Evolutionary conservation across 2,329 filamentous ascomycete genomes (phyloP), one percentile per base, ranked within the genome.

Genomic region (Coleophoma crateriformis): DNA sequence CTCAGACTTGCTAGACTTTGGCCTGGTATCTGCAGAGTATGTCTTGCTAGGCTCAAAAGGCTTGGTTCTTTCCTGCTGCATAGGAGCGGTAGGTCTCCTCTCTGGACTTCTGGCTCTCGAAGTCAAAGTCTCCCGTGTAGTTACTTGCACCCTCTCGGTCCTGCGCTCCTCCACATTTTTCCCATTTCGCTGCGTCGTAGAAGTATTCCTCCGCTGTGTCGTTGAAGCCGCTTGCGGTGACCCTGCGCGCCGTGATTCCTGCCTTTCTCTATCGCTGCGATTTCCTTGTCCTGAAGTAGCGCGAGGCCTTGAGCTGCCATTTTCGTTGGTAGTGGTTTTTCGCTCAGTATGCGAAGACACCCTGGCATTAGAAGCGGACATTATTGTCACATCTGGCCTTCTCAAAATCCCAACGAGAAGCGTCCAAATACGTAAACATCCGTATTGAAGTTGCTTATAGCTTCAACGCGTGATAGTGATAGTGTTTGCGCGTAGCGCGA

Each of bases 51-150:
- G 19, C 17, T 65, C 62, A 33, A 45, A 35, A 6, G 57, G 49
- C 46, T 54, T 57, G 40, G 53, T 50, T 45, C 53, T 49, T 46
- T 61, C 58, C 45, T 45, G 52, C 37, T 54, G 53, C 11, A 48
- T 45, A 15, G 54, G 47, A 19, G 61, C 50, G 3, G 48, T 50
- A 46, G 58, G 44, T 47, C 60, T 56, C 57, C 73, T 72, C 41
- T 71, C 69, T 13, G 84, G 77, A 58, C 84, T 88, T 61, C 74
- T 77, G 7, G 75, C 75, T 50, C 81, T 76, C 50, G 77, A 72
- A 34, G 81, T 75, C 49, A 84, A 64, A 48, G 80, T 81, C 61
- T 90, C 85, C 50, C 79, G 72, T 19, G 81, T 83, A 42, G 81
- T 81, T 52, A 84, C 74, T 48, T 80, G 62, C 60, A 74, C 63